Evolutionary conservation across 345 rosid genomes (phyloP), one percentile per base, ranked within the genome.

Genomic region (Salix purpurea): DNA sequence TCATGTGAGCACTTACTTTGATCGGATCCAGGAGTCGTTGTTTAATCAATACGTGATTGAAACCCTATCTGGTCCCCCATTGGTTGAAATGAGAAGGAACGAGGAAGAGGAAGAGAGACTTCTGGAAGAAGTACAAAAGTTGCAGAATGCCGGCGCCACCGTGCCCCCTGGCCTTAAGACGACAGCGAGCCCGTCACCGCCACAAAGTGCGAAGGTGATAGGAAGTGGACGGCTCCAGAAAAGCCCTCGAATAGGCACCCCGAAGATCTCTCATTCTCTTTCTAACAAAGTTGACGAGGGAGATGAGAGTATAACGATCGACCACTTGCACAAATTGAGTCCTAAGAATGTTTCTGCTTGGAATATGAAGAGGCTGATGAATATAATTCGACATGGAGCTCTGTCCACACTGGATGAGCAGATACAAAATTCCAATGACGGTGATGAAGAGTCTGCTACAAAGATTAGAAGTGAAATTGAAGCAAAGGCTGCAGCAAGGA

Each of bases 291-390:
- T 10, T 66, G 72, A 77, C 18, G 78, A 74, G 32, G 84, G 24
- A 19, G 77, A 72, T 8, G 79, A 82, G 7, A 77, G 79, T 28
- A 82, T 82, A 74, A 75, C 79, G 0, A 71, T 82, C 32, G 79
- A 82, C 68, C 81, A 78, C 36, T 67, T 82, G 79, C 84, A 82
- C 72, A 82, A 61, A 32, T 68, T 82, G 77, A 82, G 71, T 67
- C 78, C 75, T 6, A 77, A 70, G 73, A 81, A 81, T 77, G 81
- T 81, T 65, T 77, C 78, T 74, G 84, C 84, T 56, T 81, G 84
- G 84, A 81, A 81, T 74, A 81, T 81, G 84, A 81, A 81, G 81
- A 81, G 84, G 78, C 78, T 81, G 36, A 77, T 81, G 42, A 81
- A 77, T 72, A 81, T 81, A 60, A 70, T 81, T 64, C 65, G 78